Percentiles rank a stretch among this genome's conserved stretches.
Conservation (phyloP, 192 early-diverging fungal genomes). For the Cetraspora pellucida region DNA sequence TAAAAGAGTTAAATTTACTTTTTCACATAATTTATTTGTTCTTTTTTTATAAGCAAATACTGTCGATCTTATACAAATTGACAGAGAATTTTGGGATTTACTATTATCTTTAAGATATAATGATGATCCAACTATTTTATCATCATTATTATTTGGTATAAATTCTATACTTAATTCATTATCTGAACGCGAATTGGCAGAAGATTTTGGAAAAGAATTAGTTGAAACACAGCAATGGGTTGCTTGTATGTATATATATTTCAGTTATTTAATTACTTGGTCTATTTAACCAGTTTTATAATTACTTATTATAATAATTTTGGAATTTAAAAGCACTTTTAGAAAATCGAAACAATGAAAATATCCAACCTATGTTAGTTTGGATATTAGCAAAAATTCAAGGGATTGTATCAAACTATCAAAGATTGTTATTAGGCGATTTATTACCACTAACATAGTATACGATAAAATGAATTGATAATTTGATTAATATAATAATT, state of each 20-base stretch:
- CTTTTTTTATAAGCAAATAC: conserved; percentile 8
- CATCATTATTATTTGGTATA: conserved; percentile 22
- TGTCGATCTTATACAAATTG: conserved; percentile 19
- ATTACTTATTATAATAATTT: not conserved
- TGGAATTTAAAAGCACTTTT: conserved; percentile 2
- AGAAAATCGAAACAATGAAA: conserved; percentile 11
- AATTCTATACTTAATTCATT: conserved; percentile 9
- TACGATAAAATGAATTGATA: too few species aligned
- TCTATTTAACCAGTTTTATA: not conserved
- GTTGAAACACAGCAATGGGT: conserved; percentile 31
- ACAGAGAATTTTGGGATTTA: conserved; percentile 31
- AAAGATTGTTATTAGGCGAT: conserved; percentile 7
- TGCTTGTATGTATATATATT: not conserved
- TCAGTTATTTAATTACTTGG: not conserved
- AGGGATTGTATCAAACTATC: conserved; percentile 11
- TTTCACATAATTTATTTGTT: not conserved
- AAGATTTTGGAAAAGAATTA: conserved; percentile 20
- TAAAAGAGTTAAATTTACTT: not conserved
- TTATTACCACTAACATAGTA: conserved; percentile 23
- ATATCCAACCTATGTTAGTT: not conserved
- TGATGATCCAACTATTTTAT: conserved; percentile 15
- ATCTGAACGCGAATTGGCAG: conserved; percentile 18
- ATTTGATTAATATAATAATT: too few species aligned
- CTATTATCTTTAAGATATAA: conserved; percentile 29
- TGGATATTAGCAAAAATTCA: conserved; percentile 24